Conservation (phyloP, 1,284 basidiomycete genomes). For the Moesziomyces sp. region DNA sequence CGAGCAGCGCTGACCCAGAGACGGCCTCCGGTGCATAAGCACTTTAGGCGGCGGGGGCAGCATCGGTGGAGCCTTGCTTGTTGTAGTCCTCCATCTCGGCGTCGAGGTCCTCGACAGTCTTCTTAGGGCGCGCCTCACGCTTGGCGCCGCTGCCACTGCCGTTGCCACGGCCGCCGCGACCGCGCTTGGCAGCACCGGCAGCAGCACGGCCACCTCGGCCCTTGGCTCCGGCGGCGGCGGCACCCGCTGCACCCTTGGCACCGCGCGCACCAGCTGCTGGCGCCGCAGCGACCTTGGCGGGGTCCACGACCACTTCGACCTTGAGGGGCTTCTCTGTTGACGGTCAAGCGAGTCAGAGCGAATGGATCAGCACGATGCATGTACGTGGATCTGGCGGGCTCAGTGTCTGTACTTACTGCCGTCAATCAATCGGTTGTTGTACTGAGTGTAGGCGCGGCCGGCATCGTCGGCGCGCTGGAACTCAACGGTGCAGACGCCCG, state of each 20-base stretch:
- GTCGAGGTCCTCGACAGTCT: conserved; percentile 73
- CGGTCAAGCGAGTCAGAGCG: conserved; percentile 46
- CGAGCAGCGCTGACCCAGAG: neutral
- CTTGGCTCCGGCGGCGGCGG: conserved; percentile 35
- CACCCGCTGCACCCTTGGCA: conserved; percentile 34
- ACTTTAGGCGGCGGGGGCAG: conserved; percentile 32
- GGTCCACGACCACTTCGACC: conserved; percentile 95
- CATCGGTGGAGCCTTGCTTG: conserved; percentile 51
- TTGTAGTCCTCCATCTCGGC: conserved; percentile 73
- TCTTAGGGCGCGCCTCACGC: conserved; percentile 70
- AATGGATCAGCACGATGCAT: too few species aligned
- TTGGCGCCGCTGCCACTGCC: conserved; percentile 69
- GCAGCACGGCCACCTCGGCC: conserved; percentile 33
- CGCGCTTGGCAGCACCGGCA: conserved; percentile 45
- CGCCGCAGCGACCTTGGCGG: conserved; percentile 72
- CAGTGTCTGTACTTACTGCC: conserved; percentile 76
- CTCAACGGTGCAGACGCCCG: conserved; percentile 86
- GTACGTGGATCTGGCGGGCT: neutral
- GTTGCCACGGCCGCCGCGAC: conserved; percentile 73
- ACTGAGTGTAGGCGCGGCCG: conserved; percentile 88
- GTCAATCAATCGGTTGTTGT: conserved; percentile 99
- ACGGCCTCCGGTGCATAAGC: neutral
- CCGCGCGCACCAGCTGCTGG: conserved; percentile 20
- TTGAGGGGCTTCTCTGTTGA: conserved; percentile 85
- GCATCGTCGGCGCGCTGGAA: conserved; percentile 90